These are phyloP conservation scores for Poa pratensis DNA, from an alignment of 176 grass and related monocot species.

Conservation along the genomic window DNA sequence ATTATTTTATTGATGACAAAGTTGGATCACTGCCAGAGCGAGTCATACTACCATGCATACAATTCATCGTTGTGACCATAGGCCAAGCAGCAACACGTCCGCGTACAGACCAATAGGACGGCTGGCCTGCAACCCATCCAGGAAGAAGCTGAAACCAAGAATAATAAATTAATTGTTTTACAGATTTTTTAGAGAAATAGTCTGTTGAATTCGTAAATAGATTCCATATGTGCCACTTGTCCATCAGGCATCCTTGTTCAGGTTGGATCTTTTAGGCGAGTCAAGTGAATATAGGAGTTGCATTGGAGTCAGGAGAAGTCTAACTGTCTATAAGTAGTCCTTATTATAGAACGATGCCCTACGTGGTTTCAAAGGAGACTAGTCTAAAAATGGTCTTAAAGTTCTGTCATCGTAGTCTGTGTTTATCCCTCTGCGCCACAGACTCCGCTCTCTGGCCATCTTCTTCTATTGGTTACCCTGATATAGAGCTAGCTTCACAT, in stretches of 20 bases:
- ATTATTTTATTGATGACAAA: background rate
- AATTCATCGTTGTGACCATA: background rate
- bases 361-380: background rate
- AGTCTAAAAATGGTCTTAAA: background rate
- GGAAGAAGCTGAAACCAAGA: background rate
- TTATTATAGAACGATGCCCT: background rate
- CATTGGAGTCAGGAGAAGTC: background rate
- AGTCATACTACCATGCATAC: background rate
- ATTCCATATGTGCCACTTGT: background rate
- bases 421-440: background rate
- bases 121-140: background rate
- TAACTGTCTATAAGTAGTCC: background rate
- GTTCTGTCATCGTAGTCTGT: background rate
- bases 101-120: background rate
- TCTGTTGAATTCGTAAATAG: background rate
- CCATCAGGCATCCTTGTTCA: too few relatives aligned
- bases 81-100: background rate
- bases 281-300: background rate
- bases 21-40: background rate
- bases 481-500: background rate
- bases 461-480: background rate
- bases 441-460: background rate
- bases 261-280: background rate
- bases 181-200: background rate
- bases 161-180: background rate